These are phyloP conservation scores for Pestalotiopsis sp. DNA, from an alignment of 2,329 filamentous ascomycete genomes.

Conservation along the genomic window DNA sequence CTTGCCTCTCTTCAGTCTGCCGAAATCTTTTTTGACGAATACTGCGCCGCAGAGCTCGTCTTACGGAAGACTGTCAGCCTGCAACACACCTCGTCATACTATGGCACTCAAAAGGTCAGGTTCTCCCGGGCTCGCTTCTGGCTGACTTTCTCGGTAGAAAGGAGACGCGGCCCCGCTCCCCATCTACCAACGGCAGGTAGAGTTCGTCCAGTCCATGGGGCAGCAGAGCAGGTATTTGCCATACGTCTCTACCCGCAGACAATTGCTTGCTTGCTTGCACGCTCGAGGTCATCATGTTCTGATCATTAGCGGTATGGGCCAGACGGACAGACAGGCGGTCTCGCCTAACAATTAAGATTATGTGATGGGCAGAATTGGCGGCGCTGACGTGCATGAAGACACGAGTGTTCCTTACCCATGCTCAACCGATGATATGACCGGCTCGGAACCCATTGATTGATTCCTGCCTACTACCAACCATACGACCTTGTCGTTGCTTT, in stretches of 20 bases:
- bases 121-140: neutral
- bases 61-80: neutral
- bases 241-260: constrained; percentile 1
- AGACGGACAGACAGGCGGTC: neutral
- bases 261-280: neutral
- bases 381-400: constrained; percentile 11
- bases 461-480: neutral
- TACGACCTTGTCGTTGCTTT: neutral
- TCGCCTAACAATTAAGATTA: neutral
- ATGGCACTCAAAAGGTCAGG: neutral
- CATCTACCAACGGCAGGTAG: neutral
- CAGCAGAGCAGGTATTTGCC: too few species aligned
- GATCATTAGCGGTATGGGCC: neutral
- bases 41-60: neutral
- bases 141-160: neutral
- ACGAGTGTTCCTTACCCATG: constrained; percentile 3
- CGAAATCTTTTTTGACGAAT: neutral
- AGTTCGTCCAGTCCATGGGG: neutral
- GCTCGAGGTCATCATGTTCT: neutral
- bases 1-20: neutral
- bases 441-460: neutral
- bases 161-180: neutral
- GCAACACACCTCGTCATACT: neutral
- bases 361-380: neutral
- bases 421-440: neutral